A percentile compares a stretch with the other conserved stretches of the same genome.
Conservation (phyloP, 2,329 filamentous ascomycete species). For the Pseudogymnoascus sp. region DNA sequence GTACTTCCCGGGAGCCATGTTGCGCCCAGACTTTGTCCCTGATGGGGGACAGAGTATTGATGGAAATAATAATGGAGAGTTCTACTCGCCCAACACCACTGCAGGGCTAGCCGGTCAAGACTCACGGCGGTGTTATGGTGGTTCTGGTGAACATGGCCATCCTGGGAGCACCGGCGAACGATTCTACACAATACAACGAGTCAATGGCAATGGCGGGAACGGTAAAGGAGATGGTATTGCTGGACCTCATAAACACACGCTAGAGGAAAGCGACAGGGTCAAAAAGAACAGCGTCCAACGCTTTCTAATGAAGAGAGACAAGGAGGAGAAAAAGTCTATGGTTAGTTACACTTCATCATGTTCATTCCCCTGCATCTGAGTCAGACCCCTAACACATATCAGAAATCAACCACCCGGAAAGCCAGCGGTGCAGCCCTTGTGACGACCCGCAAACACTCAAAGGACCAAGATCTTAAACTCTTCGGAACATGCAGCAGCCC, state of each 20-base stretch:
- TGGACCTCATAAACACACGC: slow-evolving; percentile 64
- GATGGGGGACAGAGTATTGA: slow-evolving; percentile 21
- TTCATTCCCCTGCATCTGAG: slow-evolving; percentile 9
- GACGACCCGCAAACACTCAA: slow-evolving; percentile 62
- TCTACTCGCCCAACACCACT: slow-evolving; percentile 20
- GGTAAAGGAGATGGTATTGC: slow-evolving; percentile 60
- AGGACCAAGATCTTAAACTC: slow-evolving; percentile 63
- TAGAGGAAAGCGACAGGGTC: slow-evolving; percentile 67
- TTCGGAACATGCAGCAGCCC: slow-evolving; percentile 66
- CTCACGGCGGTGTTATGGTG: not conserved
- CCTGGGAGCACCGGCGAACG: slow-evolving; percentile 42
- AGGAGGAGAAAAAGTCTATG: slow-evolving; percentile 52
- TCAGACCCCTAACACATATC: slow-evolving; percentile 25
- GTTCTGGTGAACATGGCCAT: slow-evolving; percentile 29
- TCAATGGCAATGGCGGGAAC: slow-evolving; percentile 68
- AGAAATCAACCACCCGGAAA: slow-evolving; percentile 64
- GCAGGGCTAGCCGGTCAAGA: slow-evolving; percentile 6
- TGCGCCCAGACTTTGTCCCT: slow-evolving; percentile 25
- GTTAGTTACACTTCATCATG: slow-evolving; percentile 32
- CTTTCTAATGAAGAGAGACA: slow-evolving; percentile 53
- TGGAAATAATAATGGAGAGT: slow-evolving; percentile 20
- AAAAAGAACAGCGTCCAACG: slow-evolving; percentile 74
- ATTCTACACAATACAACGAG: slow-evolving; percentile 67
- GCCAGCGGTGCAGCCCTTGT: slow-evolving; percentile 60
- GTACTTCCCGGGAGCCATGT: slow-evolving; percentile 51